Evolutionary conservation across 441 rosid species (phyloP), one percentile per base, ranked within the genome.

Genomic region (Corymbia calophylla): DNA sequence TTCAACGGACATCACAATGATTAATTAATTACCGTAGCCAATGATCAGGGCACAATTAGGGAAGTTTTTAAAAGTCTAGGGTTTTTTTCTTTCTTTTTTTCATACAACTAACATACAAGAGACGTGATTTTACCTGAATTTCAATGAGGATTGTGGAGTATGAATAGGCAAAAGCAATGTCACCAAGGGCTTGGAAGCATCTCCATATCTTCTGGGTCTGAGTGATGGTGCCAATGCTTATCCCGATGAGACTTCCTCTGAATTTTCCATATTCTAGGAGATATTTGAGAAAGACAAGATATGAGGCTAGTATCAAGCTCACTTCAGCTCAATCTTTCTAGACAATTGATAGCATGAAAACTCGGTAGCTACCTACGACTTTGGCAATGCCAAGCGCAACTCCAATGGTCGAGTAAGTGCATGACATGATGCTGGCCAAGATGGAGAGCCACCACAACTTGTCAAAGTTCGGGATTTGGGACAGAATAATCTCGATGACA

Each of bases 401-500:
- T 27, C 89, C 91, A 14, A 89, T 73, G 62, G 73, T 56, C 7
- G 17, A 73, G 44, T 89, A 89, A 32, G 89, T 87, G 53, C 77
- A 77, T 9, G 91, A 87, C 91, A 77, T 77, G 87, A 77, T 60
- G n/a, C 53, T 49, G 8, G 87, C 87, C 17, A 89, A 62, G 5
- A 55, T 35, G 86, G 91, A n/a, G 31, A 89, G 87, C 91, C 91
- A 80, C 89, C 64, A 60, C 32, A 58, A 53, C 51, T 87, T 77
- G 58, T 89, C 89, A 18, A 89, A 87, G 25, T 87, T 87, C 1
- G 82, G 91, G 44, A 87, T 58, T 54, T 89, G 91, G 9, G 89
- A 89, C 0, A 89, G 58, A 56, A 89, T 19, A 3, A 89, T 56
- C 66, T 89, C 55, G 8, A 55, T 56, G 80, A 48, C 54, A 70